These are phyloP conservation scores for Paecilomyces niveus DNA, from an alignment of 2,329 filamentous ascomycete species.

Conservation along the genomic window DNA sequence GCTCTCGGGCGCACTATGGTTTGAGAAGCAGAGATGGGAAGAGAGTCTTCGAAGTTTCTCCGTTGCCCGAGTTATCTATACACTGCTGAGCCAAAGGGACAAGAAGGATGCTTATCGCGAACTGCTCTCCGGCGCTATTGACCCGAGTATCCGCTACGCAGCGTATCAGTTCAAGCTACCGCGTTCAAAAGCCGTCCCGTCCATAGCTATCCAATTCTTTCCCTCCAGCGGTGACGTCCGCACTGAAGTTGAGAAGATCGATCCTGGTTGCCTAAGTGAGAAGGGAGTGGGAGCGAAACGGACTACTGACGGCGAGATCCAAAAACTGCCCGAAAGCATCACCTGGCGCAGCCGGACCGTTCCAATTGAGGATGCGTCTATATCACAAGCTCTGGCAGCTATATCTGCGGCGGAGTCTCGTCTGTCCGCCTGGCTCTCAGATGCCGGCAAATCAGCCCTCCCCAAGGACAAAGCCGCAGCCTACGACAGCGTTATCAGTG, in stretches of 20 bases:
- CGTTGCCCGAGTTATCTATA: conserved; percentile 74
- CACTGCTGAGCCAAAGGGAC: conserved; percentile 56
- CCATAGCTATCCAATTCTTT: conserved; percentile 74
- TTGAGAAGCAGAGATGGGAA: conserved; percentile 86
- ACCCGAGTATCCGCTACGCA: conserved; percentile 89
- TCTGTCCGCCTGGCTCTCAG: conserved; percentile 43
- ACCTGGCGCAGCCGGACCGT: conserved; percentile 82
- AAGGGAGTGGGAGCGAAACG: conserved; percentile 44
- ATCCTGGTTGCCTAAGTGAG: conserved; percentile 60
- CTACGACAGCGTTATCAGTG: conserved; percentile 84
- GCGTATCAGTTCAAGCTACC: conserved; percentile 88
- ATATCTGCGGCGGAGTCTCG: conserved; percentile 52
- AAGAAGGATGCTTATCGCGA: conserved; percentile 80
- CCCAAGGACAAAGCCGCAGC: conserved; percentile 66
- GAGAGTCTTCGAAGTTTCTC: conserved; percentile 69
- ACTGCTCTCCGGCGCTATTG: conserved; percentile 74
- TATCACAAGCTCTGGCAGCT: conserved; percentile 72
- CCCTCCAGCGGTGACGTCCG: conserved; percentile 57
- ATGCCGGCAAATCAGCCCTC: conserved; percentile 31
- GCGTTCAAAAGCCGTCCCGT: conserved; percentile 71
- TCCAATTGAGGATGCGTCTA: conserved; percentile 84
- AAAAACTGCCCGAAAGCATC: conserved; percentile 62
- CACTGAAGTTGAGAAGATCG: conserved; percentile 61
- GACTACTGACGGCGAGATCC: conserved; percentile 34
- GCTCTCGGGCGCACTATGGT: conserved; percentile 67